Conservation (phyloP, 1,284 basidiomycete genomes). For the Fomitiporia mediterranea region DNA sequence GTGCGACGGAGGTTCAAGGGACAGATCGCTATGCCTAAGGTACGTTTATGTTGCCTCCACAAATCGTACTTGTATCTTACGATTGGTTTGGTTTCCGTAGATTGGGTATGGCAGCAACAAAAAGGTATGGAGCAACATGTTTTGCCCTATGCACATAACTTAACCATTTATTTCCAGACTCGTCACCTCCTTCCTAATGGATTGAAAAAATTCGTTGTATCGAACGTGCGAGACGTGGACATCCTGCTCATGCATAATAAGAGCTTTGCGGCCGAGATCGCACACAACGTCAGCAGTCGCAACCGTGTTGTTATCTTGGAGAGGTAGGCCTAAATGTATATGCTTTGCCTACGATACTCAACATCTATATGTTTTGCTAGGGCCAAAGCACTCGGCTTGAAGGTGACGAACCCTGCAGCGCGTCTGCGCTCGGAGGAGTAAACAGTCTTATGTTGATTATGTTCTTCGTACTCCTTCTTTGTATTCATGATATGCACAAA, state of each 20-base stretch:
- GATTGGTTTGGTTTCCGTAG: conserved; percentile 28
- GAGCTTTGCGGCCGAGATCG: conserved; percentile 94
- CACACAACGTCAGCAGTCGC: conserved; percentile 95
- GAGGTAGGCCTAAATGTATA: conserved; percentile 47
- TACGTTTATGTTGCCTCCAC: conserved; percentile 33
- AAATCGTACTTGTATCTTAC: conserved; percentile 6
- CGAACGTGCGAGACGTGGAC: conserved; percentile 89
- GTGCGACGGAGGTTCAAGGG: conserved; percentile 96
- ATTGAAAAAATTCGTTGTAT: conserved; percentile 90
- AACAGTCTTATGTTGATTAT: conserved; percentile 6
- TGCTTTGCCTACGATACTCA: conserved; percentile 13
- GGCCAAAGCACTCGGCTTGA: conserved; percentile 85
- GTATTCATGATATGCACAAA: conserved; percentile 16
- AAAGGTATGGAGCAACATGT: conserved; percentile 38
- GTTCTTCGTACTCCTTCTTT: conserved; percentile 7
- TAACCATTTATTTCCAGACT: conserved; percentile 44
- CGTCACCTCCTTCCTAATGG: conserved; percentile 93
- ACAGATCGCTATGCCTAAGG: conserved; percentile 92
- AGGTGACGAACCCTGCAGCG: conserved; percentile 94
- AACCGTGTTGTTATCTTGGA: conserved; percentile 94
- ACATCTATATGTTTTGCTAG: conserved; percentile 36
- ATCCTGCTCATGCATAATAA: conserved; percentile 98
- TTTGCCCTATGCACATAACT: background rate
- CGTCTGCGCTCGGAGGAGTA: conserved; percentile 97
- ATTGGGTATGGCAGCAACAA: conserved; percentile 87